Conservation (phyloP, 257 asterid genomes). For the Avicennia marina region DNA sequence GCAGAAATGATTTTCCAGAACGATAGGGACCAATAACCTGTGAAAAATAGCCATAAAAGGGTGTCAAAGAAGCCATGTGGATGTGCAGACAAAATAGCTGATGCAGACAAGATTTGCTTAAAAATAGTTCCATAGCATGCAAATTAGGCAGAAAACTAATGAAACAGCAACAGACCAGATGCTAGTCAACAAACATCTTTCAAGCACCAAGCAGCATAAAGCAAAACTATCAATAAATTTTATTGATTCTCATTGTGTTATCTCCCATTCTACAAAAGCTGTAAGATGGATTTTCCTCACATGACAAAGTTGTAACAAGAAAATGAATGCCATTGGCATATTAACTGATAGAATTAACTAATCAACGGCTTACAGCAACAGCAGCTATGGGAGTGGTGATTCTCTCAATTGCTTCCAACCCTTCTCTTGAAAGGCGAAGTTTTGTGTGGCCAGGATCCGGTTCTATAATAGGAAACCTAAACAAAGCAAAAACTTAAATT, state of each 20-base stretch:
- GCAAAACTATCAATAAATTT: too few species aligned
- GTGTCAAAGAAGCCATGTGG: not conserved
- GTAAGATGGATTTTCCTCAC: too few species aligned
- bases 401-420: conserved; percentile 84
- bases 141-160: too few species aligned
- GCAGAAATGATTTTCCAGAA: conserved; percentile 94
- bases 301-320: too few species aligned
- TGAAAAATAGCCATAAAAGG: conserved; percentile 9
- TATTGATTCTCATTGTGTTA: not conserved
- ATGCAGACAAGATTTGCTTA: too few species aligned
- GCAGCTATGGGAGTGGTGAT: conserved; percentile 86
- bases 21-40: conserved; percentile 99
- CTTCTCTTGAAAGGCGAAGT: conserved; percentile 85
- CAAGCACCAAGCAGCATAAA: too few species aligned
- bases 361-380: conserved; percentile 71
- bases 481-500: conserved; percentile 11
- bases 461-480: conserved; percentile 88
- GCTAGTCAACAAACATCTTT: too few species aligned
- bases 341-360: conserved; percentile 11
- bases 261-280: conserved; percentile 2
- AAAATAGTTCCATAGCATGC: too few species aligned
- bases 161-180: too few species aligned
- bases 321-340: too few species aligned
- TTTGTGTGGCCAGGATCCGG: conserved; percentile 97
- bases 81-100: not conserved